Evolutionary conservation across 1,284 basidiomycete genomes (phyloP).

Genomic region (Tilletia horrida): DNA sequence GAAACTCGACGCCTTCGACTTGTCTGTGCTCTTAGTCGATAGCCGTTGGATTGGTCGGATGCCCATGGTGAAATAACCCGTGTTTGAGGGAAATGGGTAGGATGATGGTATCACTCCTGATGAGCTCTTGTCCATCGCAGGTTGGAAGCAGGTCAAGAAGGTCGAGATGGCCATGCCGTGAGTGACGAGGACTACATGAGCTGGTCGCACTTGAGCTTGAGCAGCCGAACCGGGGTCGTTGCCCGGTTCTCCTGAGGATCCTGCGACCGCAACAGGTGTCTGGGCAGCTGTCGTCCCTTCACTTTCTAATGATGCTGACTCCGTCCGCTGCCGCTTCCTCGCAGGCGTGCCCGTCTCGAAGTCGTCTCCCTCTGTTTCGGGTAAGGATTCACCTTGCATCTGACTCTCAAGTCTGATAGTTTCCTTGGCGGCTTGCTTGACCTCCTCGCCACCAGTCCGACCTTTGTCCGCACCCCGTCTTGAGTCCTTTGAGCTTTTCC

Average conservation of each 20-base stretch:
- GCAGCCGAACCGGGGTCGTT: too few species aligned
- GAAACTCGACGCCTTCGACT: neutral
- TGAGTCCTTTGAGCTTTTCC: too few species aligned
- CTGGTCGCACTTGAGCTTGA: neutral
- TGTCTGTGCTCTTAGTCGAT: neutral
- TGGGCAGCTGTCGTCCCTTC: too few species aligned
- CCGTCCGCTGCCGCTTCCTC: neutral
- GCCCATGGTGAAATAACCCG: slow-evolving; percentile 38
- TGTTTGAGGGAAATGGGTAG: slow-evolving; percentile 36
- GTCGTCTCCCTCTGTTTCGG: neutral
- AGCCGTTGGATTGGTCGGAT: slow-evolving; percentile 20
- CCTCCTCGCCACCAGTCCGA: neutral
- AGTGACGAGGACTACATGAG: slow-evolving; percentile 43
- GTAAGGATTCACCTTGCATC: slow-evolving; percentile 1
- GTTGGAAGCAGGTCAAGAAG: slow-evolving; percentile 34
- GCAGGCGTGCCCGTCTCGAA: neutral
- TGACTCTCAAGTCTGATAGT: neutral
- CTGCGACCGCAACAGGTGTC: too few species aligned
- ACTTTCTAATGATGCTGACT: too few species aligned
- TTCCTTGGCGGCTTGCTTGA: neutral
- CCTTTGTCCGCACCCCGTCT: too few species aligned
- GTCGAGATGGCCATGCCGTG: slow-evolving; percentile 50
- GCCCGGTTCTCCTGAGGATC: too few species aligned
- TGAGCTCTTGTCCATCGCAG: slow-evolving; percentile 19
- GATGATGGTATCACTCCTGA: slow-evolving; percentile 23